These are phyloP conservation scores for Nakazawaea sp. DNA, from an alignment of 805 yeast genomes.

Conservation along the genomic window DNA sequence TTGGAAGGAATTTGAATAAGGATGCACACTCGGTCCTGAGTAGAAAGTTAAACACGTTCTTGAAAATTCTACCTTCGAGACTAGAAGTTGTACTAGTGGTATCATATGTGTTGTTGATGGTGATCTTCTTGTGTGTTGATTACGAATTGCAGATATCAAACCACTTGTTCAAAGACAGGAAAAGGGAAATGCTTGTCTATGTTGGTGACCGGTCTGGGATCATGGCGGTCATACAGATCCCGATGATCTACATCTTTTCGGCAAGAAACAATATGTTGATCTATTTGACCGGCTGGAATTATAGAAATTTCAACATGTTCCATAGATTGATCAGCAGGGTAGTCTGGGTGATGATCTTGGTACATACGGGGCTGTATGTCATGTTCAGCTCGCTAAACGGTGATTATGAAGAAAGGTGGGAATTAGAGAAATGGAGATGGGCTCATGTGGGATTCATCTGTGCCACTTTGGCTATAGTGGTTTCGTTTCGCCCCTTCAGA, in stretches of 20 bases:
- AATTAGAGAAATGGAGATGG: conserved; percentile 33
- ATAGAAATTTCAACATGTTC: conserved; percentile 27
- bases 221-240: conserved; percentile 30
- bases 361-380: conserved; percentile 34
- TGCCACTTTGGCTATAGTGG: conserved; percentile 18
- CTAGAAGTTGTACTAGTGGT: conserved; percentile 23
- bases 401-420: conserved; percentile 30
- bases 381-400: conserved; percentile 26
- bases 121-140: conserved; percentile 21
- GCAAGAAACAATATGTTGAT: conserved; percentile 26
- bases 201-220: conserved; percentile 43
- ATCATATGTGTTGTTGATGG: conserved; percentile 19
- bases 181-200: conserved; percentile 22
- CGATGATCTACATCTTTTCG: conserved; percentile 26
- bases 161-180: conserved; percentile 23
- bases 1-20: too few relatives aligned
- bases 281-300: conserved; percentile 27
- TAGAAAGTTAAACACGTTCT: conserved; percentile 2
- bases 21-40: too few relatives aligned
- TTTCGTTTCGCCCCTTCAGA: conserved; percentile 27
- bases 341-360: conserved; percentile 26
- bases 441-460: conserved; percentile 31
- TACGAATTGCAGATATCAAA: conserved; percentile 19
- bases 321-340: conserved; percentile 36
- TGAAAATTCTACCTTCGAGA: conserved; percentile 25